Conservation (phyloP, 2,329 filamentous ascomycete species). For the Rutstroemia sp. region DNA sequence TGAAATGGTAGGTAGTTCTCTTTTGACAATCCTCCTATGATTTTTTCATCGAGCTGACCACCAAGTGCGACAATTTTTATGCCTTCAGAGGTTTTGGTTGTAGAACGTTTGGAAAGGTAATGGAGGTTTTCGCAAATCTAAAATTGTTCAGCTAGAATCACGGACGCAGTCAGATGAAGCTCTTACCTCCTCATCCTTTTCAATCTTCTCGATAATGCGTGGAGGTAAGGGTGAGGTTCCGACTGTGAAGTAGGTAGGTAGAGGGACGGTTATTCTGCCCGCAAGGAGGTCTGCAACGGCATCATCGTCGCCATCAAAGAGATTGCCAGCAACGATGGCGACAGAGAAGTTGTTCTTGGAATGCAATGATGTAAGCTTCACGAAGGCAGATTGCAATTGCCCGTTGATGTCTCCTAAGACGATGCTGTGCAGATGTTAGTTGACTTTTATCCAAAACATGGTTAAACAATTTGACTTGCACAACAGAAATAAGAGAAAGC, state of each 20-base stretch:
- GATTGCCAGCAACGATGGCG: conserved; percentile 74
- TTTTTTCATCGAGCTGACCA: conserved; percentile 57
- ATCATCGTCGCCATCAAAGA: conserved; percentile 63
- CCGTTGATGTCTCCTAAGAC: conserved; percentile 81
- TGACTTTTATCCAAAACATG: not conserved
- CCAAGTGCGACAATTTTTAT: conserved; percentile 82
- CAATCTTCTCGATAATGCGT: conserved; percentile 63
- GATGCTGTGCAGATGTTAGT: conserved; percentile 21
- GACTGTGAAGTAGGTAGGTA: conserved; percentile 88
- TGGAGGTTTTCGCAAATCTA: conserved; percentile 75
- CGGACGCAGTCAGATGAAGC: conserved; percentile 1
- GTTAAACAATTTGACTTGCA: not conserved
- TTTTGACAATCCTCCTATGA: conserved; percentile 55
- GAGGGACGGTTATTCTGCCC: conserved; percentile 65
- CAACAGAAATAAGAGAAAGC: not conserved
- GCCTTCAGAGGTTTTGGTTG: conserved; percentile 83
- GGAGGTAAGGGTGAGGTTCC: conserved; percentile 66
- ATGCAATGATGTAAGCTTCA: conserved; percentile 74
- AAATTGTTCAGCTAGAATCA: not conserved
- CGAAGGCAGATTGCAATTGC: conserved; percentile 65
- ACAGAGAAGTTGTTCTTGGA: conserved; percentile 83
- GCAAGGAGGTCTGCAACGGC: conserved; percentile 57
- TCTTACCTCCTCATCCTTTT: conserved; percentile 55
- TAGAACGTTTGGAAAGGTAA: conserved; percentile 79
- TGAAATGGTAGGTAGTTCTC: conserved; percentile 74